Percentiles rank a stretch among this genome's conserved stretches.
Evolutionary conservation across 352 stramenopile species (phyloP).

Genomic region (Thalassiosira ordinaria): DNA sequence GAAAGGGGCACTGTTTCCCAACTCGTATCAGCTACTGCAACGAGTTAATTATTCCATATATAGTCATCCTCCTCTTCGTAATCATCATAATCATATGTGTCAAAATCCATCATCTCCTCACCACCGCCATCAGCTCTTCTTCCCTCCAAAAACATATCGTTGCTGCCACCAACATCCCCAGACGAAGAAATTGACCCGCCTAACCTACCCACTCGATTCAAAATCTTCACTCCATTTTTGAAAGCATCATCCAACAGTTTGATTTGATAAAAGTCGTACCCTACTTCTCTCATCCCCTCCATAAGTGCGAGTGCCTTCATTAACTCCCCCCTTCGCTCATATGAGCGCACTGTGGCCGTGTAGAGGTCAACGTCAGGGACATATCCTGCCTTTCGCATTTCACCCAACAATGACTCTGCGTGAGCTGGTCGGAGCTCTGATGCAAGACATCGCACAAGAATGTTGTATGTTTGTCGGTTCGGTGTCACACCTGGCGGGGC

Average conservation of each 20-base stretch:
- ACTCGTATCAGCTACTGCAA: no score
- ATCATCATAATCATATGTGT: no score
- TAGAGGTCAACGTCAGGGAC: slow-evolving; percentile 79
- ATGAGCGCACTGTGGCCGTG: slow-evolving; percentile 72
- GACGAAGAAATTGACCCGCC: no score
- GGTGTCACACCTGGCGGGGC: slow-evolving; percentile 33
- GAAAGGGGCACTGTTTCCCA: no score
- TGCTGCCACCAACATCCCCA: no score
- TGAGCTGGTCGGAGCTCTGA: slow-evolving; percentile 51
- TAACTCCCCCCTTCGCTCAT: slow-evolving; percentile 69
- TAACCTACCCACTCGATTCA: slow-evolving; percentile 72
- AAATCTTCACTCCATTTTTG: slow-evolving; percentile 73
- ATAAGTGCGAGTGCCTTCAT: slow-evolving; percentile 74
- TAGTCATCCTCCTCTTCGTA: no score
- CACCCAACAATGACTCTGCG: slow-evolving; percentile 67
- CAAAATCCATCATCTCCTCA: no score
- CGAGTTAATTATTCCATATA: no score
- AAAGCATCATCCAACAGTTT: slow-evolving; percentile 77
- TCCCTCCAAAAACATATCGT: no score
- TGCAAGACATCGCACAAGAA: slow-evolving; percentile 70
- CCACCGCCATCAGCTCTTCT: no score
- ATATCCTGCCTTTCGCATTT: slow-evolving; percentile 73
- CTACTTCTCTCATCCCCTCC: slow-evolving; percentile 77
- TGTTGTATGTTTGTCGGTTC: slow-evolving; percentile 78
- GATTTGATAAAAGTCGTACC: slow-evolving; percentile 80